Evolutionary conservation across 805 yeast species (phyloP).

Genomic region (Wickerhamiella siamensis): DNA sequence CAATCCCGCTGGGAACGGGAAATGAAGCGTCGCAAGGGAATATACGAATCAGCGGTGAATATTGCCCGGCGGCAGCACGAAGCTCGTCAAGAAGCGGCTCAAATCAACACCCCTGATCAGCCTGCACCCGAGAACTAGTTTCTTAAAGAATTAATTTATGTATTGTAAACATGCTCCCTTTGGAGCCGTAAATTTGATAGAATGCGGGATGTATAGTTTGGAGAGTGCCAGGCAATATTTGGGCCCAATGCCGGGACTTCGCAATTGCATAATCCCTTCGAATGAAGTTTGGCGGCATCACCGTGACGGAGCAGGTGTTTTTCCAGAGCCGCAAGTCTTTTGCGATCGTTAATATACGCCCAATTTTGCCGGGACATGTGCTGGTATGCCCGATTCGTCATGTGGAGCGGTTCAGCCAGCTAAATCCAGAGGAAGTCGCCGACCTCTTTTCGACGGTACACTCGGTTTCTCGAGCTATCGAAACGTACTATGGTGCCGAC

Average conservation of each 20-base stretch:
- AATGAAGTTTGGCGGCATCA: constrained; percentile 22
- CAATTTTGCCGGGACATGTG: constrained; percentile 89
- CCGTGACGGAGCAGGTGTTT: constrained; percentile 25
- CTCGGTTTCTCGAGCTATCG: constrained; percentile 52
- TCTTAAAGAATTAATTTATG: too few species aligned
- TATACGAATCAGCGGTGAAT: neutral
- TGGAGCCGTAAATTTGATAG: too few species aligned
- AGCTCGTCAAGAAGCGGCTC: too few species aligned
- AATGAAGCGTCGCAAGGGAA: neutral
- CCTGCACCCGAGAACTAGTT: too few species aligned
- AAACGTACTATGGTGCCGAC: constrained; percentile 57
- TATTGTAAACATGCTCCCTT: too few species aligned
- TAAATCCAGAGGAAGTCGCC: constrained; percentile 49
- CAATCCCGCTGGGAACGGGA: constrained; percentile 2
- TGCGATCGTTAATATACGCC: constrained; percentile 84
- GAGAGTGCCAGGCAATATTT: too few species aligned
- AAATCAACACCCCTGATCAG: too few species aligned
- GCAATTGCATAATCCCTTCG: too few species aligned
- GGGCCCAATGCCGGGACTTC: too few species aligned
- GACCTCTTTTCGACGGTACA: constrained; percentile 75
- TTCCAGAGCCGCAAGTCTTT: constrained; percentile 51
- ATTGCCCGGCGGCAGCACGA: neutral
- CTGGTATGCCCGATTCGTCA: constrained; percentile 70
- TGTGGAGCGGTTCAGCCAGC: constrained; percentile 52
- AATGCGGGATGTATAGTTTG: too few species aligned